Conservation (phyloP, 139 green algal species). For the Volvox reticuliferus region DNA sequence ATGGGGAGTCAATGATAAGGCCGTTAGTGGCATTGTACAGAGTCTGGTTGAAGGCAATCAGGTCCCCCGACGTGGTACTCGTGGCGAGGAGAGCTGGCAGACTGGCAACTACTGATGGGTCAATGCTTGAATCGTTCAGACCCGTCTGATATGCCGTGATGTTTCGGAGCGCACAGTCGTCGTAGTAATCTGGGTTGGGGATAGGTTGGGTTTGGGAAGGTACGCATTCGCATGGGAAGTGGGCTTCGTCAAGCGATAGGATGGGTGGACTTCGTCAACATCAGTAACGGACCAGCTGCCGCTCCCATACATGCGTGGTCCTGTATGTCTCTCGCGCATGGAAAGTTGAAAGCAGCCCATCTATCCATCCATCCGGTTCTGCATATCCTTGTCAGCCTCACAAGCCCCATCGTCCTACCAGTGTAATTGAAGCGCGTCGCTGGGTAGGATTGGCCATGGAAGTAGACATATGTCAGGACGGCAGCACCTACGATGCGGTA, state of each 20-base stretch:
- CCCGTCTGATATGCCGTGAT: background rate
- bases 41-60: background rate
- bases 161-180: conserved; percentile 37
- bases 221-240: background rate
- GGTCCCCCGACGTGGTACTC: background rate
- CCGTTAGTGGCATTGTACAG: conserved; percentile 28
- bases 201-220: background rate
- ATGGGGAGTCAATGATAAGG: conserved; percentile 1
- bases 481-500: background rate
- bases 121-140: background rate
- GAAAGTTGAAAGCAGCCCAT: background rate
- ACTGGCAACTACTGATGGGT: background rate
- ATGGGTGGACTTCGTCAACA: background rate
- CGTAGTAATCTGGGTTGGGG: background rate
- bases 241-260: too few relatives aligned
- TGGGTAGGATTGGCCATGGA: background rate
- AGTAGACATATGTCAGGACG: background rate
- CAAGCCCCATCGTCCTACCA: background rate
- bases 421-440: background rate
- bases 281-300: background rate
- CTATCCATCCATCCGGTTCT: background rate
- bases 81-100: background rate
- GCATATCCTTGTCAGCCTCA: too few relatives aligned
- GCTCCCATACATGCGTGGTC: background rate
- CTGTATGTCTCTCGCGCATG: background rate